Evolutionary conservation across 441 rosid genomes (phyloP), one percentile per base, ranked within the genome.

Genomic region (Bocquillonia castaneifolia): DNA sequence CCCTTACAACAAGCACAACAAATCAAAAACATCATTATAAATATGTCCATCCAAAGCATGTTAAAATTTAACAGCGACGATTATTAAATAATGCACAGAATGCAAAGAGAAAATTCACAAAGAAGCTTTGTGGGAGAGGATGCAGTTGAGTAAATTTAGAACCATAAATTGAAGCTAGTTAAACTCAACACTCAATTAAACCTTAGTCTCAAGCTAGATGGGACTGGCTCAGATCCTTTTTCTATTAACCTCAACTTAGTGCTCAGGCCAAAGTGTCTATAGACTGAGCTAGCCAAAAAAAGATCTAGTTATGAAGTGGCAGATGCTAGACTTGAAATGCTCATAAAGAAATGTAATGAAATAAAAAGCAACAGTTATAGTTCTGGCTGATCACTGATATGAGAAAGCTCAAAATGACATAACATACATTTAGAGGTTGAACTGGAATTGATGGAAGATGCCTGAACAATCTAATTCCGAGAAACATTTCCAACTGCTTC

Each of bases 401-500:
- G 48, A 23, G 29, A 45, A 70, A 66, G 50, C 37, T 17, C 14
- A 56, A 55, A 55, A 40, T 42, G 28, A 17, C 14, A 39, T 10
- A 22, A 54, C 96, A 61, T 92, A 94, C 99, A 76, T 90, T 75
- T 76, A 92, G 78, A 59, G 99, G 96, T 77, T 86, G 89, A 76
- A 88, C 78, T 40, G 90, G 86, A 81, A 92, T 63, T 40, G 98
- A 85, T 37, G 99, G 98, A 75, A 92, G 98, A 84, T 94, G 98
- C 90, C 86, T 92, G 83, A 88, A 90, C 72, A 94, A 83, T 85
- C 97, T 85, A 84, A 82, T 79, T 73, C 99, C 99, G 65, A 94
- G 86, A 82, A 92, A 94, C 90, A 92, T 87, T 82, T 94, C 97
- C 79, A 92, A 76, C 84, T 94, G 99, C 80, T 92, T 94, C 81